These are phyloP conservation scores for Babesia ovata DNA, from an alignment of 169 alveolate species.

Conservation along the genomic window DNA sequence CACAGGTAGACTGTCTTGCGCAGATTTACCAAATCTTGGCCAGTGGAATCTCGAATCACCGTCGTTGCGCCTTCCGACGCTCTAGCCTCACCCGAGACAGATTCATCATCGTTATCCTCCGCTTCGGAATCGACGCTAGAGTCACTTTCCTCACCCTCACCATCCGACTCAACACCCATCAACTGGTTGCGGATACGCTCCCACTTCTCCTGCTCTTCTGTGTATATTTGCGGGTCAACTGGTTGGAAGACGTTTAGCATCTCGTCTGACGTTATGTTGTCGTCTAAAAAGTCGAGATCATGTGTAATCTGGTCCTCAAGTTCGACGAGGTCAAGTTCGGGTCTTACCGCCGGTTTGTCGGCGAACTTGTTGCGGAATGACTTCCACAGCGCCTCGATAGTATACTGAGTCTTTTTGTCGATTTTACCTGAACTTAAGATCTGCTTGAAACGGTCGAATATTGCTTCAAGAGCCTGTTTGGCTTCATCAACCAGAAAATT, in stretches of 20 bases:
- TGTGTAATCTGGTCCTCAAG: slow-evolving; percentile 97
- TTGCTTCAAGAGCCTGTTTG: slow-evolving; percentile 91
- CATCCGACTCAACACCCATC: slow-evolving; percentile 81
- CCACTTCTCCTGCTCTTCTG: slow-evolving; percentile 91
- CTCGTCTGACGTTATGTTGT: slow-evolving; percentile 91
- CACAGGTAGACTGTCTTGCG: slow-evolving; percentile 94
- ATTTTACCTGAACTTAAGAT: slow-evolving; percentile 95
- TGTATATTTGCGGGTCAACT: slow-evolving; percentile 88
- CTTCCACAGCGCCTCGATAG: slow-evolving; percentile 94
- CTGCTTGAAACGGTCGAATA: slow-evolving; percentile 93
- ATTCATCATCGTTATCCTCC: slow-evolving; percentile 79
- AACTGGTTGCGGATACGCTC: slow-evolving; percentile 88
- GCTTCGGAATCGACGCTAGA: slow-evolving; percentile 75
- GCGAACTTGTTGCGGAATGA: slow-evolving; percentile 89
- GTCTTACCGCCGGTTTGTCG: slow-evolving; percentile 83
- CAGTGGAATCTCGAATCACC: slow-evolving; percentile 89
- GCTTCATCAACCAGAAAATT: slow-evolving; percentile 90
- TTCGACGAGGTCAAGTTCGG: slow-evolving; percentile 95
- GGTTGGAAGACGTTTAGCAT: slow-evolving; percentile 89
- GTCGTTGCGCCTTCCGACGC: slow-evolving; percentile 72
- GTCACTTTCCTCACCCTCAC: slow-evolving; percentile 59
- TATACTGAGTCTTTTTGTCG: slow-evolving; percentile 93
- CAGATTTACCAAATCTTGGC: slow-evolving; percentile 92
- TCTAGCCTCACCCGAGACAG: slow-evolving; percentile 73
- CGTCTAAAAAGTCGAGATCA: slow-evolving; percentile 91